phyloP scores from a whole-genome alignment of 306 rosid species.

The Spatholobus suberectus region DNA sequence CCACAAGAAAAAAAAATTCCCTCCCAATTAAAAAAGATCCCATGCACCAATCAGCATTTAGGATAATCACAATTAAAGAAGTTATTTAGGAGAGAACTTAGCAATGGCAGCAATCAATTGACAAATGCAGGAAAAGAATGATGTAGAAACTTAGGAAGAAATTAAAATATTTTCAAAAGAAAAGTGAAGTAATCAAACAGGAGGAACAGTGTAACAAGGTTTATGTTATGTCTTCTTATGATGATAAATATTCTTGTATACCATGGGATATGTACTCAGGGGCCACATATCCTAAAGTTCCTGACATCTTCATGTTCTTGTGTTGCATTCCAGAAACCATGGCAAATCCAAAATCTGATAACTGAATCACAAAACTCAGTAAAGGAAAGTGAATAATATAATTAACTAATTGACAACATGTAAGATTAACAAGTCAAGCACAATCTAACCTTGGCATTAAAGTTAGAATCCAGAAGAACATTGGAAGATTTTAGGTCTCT shows the following conservation, averaged over 20 bases:
- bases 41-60: too few relatives aligned
- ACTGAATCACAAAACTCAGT: conserved; percentile 65
- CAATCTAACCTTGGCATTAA: conserved; percentile 78
- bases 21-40: too few relatives aligned
- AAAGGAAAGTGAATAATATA: conserved; percentile 18
- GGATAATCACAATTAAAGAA: too few relatives aligned
- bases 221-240: neutral
- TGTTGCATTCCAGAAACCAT: conserved; percentile 69
- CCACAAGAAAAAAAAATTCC: too few relatives aligned
- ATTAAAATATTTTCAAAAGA: conserved; percentile 1
- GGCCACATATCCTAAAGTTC: conserved; percentile 76
- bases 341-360: conserved; percentile 85
- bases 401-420: conserved; percentile 2
- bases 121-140: neutral
- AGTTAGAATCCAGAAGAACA: conserved; percentile 86
- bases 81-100: neutral
- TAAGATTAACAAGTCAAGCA: neutral
- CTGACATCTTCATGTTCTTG: conserved; percentile 72
- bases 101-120: neutral
- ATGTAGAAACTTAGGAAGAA: neutral
- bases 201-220: conserved; percentile 7
- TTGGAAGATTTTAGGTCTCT: conserved; percentile 77
- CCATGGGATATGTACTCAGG: conserved; percentile 91
- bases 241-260: conserved; percentile 44
- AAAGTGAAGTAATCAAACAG: conserved; percentile 1